A percentile compares a stretch with the other conserved stretches of the same genome.
Conservation (phyloP, 345 rosid species). For the Citrus hindsii region DNA sequence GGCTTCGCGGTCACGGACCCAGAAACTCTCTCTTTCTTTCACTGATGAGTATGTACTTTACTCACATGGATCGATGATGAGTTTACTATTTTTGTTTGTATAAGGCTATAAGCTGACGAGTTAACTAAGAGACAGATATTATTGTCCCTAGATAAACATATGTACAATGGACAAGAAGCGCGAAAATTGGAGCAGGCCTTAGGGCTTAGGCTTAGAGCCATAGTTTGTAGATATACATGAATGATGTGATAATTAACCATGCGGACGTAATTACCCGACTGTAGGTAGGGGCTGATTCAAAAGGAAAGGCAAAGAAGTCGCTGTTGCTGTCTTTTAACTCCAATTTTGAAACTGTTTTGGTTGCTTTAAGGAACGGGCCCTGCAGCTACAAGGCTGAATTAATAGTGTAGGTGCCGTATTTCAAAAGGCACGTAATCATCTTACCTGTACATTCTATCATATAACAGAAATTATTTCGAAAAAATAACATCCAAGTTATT, state of each 20-base stretch:
- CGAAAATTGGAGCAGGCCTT: too few relatives aligned
- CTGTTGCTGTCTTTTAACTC: not conserved
- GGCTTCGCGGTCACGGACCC: not conserved
- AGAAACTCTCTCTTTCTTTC: not conserved
- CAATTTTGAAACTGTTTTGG: not conserved
- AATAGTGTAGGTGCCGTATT: too few relatives aligned
- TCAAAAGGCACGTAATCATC: fast-evolving
- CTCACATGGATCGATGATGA: not conserved
- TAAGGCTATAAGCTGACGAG: too few relatives aligned
- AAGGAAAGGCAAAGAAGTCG: not conserved
- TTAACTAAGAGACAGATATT: too few relatives aligned
- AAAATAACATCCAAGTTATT: too few relatives aligned
- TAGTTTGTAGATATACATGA: not conserved
- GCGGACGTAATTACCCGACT: too few relatives aligned
- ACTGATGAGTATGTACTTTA: not conserved
- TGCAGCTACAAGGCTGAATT: not conserved
- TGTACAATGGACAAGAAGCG: too few relatives aligned
- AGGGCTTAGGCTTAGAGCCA: too few relatives aligned
- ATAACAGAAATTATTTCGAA: fast-evolving
- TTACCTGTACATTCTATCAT: too few relatives aligned
- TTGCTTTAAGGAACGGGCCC: not conserved
- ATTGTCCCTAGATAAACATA: too few relatives aligned
- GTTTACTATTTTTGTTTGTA: too few relatives aligned
- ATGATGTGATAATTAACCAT: not conserved
- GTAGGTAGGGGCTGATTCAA: not conserved